Evolutionary conservation across 306 rosid genomes (phyloP), one percentile per base, ranked within the genome.

Genomic region (Senna siamea): DNA sequence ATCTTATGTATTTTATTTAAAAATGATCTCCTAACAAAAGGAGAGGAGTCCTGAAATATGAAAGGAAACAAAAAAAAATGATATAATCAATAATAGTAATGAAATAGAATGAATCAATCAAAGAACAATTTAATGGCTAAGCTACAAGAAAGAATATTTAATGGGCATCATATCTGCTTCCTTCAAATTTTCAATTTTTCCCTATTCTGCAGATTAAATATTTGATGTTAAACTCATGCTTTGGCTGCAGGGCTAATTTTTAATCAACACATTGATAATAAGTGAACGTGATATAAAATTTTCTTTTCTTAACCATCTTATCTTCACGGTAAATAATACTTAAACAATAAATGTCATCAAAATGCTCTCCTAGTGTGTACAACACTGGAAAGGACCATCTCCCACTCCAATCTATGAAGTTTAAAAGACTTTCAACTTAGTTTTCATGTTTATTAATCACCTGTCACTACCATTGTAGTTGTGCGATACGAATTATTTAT

Each of bases 41-140:
- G 70, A 59, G 88, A 91, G 4, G 80, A 57, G 59, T 94, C 96
- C 98, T 94, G 91, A 48, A 80, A 86, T 37, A 79, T 34, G 26
- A 46, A 30, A 81, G 22, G 9, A 56, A 51, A 81, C 47, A 76
- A 78, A 77, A 56, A 66, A 32, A 66, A 55, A 14, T 41, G 28
- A 64, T 55, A 70, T 52, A 70, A 81, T 66, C 40, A 43, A 51
- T 44, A 38, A 20, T 9, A 32, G 14, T 22, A 43, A 40, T 17
- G 7, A 63, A 59, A 59, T 32, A 15, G 64, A 57, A 78, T 8
- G 57, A 37, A 48, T 8, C 11, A 77, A 73, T 57, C 30, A 59
- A 15, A 60, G 37, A 52, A 52, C 59, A 70, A 26, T 52, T 48
- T 63, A 28, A 34, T 11, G 37, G 37, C 67, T 69, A 43, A 48